These are phyloP conservation scores for Paramyrothecium roridum DNA, from an alignment of 2,329 filamentous ascomycete genomes.

Conservation along the genomic window DNA sequence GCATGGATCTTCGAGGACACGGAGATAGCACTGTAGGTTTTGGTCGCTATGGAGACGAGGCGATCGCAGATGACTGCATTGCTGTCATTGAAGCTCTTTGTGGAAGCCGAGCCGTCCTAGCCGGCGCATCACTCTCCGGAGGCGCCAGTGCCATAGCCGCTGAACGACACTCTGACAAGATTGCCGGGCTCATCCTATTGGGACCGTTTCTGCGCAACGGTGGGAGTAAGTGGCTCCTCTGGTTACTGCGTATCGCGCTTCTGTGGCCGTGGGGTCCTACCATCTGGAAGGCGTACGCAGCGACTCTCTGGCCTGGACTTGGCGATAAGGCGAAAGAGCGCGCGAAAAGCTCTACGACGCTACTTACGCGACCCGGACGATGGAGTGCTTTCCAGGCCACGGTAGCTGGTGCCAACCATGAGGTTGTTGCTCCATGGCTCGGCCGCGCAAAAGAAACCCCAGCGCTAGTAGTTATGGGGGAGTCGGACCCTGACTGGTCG, in stretches of 20 bases:
- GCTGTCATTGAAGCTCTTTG: constrained; percentile 6
- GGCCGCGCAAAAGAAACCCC: constrained; percentile 8
- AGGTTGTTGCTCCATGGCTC: constrained; percentile 6
- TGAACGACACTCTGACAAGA: no score
- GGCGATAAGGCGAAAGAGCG: constrained; percentile 8
- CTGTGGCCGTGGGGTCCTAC: no score
- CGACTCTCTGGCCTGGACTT: constrained; percentile 11
- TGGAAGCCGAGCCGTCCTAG: not conserved
- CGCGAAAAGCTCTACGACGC: constrained; percentile 3
- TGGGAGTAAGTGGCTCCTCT: no score
- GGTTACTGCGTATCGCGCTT: no score
- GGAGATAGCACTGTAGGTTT: constrained; percentile 9
- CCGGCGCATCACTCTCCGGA: no score
- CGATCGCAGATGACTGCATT: constrained; percentile 7
- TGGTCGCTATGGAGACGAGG: constrained; percentile 8
- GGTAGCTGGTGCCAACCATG: constrained; percentile 6
- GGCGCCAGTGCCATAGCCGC: no score
- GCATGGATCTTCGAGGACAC: constrained; percentile 11
- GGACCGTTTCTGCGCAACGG: no score
- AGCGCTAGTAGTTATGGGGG: constrained; percentile 11
- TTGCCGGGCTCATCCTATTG: no score
- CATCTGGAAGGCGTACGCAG: not conserved
- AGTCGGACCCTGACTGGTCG: constrained; percentile 11
- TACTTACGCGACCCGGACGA: constrained; percentile 8
- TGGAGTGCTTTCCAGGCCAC: constrained; percentile 13